Percentiles rank a stretch among this genome's conserved stretches.
Evolutionary conservation across 139 green algal genomes (phyloP).

Genomic region (Trebouxia sp.): DNA sequence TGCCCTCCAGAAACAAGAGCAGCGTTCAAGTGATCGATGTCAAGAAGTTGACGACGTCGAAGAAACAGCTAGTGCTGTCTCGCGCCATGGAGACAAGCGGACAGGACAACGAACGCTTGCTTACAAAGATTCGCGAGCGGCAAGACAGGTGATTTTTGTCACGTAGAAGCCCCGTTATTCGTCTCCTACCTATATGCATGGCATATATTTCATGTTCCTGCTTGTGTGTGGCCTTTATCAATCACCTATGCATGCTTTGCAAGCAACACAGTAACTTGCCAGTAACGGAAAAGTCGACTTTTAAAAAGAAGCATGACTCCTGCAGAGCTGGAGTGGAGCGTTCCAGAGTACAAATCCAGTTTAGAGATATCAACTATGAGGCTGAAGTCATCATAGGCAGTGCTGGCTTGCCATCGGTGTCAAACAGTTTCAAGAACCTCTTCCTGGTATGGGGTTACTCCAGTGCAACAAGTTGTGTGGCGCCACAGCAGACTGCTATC

Average conservation of each 20-base stretch:
- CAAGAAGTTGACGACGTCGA: not conserved
- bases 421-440: constrained; percentile 20
- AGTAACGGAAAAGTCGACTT: not conserved
- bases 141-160: constrained; percentile 26
- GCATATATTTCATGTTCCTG: not conserved
- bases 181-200: not conserved
- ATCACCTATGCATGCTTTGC: not conserved
- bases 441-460: not conserved
- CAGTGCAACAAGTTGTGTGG: too few species aligned
- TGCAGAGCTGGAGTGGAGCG: not conserved
- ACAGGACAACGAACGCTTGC: constrained; percentile 33
- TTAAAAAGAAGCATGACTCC: not conserved
- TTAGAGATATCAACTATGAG: not conserved
- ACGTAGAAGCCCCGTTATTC: not conserved
- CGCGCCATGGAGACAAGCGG: constrained; percentile 32
- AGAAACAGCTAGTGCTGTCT: not conserved
- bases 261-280: not conserved
- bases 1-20: not conserved
- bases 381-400: constrained; percentile 5
- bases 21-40: constrained; percentile 13
- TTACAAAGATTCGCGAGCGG: constrained; percentile 35
- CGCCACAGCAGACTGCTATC: not conserved
- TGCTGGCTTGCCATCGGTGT: not conserved
- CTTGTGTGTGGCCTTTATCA: not conserved
- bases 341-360: constrained; percentile 22